Base-by-base conservation (phyloP, 352 stramenopile species). In the Phytophthora meadii region DNA sequence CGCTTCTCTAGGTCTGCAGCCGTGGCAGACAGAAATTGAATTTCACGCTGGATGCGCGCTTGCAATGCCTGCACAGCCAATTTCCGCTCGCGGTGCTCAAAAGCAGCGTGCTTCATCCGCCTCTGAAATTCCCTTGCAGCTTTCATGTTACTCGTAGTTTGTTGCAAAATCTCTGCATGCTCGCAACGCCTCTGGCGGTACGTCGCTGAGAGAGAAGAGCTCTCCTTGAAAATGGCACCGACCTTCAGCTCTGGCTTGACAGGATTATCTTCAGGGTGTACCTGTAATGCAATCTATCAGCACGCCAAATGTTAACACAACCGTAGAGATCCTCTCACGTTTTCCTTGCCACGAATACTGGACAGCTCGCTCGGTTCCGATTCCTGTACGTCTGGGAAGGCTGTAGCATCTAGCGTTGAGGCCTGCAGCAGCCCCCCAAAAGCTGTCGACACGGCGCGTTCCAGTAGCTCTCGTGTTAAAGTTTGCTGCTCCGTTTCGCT, bases 1-100 rank as follows among this genome's bases (percentile, higher is more conserved):
- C 74, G 69, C 30, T 76, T 77, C 40, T 69, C 61, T 14, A 92
- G 57, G 54, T 89, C 85, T 0, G 55, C 57, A 0, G 74, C 61
- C 1, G 82, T 87, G 11, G 70, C 61, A 48, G 70, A 30, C 24
- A 93, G 54, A 51, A 83, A 91, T 45, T 82, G 74, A 1, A 93
- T 82, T 47, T 93, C 82, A 0, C 71, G 68, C 22, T 82, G 54
- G 19, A 93, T 71, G 3, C 77, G 81, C 5, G 63, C 55, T 44
- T 82, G 78, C 4, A 93, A 67, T 1, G 82, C 58, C 45, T 90
- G 74, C 8, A 89, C 68, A 22, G 77, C 79, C 41, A 89, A 42
- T 59, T 91, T 90, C 17, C 78, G 78, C 46, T 88, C 68, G 41
- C 82, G 68, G 34, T 84, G 81, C 48, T 86, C 72, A 51, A 84